Percentiles rank a stretch among this genome's conserved stretches.
These are phyloP conservation scores for Chalciporus pseudorubinellus DNA, from an alignment of 768 basidiomycete species.

Conservation along the genomic window DNA sequence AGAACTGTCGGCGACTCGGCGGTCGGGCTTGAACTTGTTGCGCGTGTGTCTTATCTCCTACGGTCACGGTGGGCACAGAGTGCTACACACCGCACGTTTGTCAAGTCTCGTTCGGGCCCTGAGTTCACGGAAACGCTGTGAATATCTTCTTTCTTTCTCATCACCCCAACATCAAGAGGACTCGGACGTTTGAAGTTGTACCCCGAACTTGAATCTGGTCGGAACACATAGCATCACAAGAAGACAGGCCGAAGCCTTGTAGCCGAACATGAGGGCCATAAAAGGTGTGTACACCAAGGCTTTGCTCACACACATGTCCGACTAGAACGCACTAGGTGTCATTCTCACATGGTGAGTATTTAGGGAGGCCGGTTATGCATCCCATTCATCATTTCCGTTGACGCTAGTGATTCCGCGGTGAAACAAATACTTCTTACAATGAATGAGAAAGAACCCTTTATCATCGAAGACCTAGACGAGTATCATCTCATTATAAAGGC, in stretches of 20 bases:
- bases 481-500: constrained; percentile 80
- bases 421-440: constrained; percentile 82
- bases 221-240: neutral
- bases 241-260: neutral
- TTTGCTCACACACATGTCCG: constrained; percentile 3
- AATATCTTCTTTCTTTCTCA: constrained; percentile 16
- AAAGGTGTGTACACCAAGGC: constrained; percentile 43
- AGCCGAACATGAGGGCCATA: constrained; percentile 54
- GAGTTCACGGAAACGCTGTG: constrained; percentile 8
- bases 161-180: constrained; percentile 6
- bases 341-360: constrained; percentile 61
- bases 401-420: constrained; percentile 75
- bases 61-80: neutral
- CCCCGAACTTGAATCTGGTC: neutral
- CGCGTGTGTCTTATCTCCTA: too few species aligned
- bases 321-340: constrained; percentile 42
- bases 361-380: neutral
- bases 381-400: neutral
- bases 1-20: neutral
- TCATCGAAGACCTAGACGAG: constrained; percentile 86
- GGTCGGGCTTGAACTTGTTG: neutral
- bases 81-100: constrained; percentile 1
- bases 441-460: constrained; percentile 78
- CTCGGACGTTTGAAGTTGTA: constrained; percentile 2
- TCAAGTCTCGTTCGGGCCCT: constrained; percentile 6